Conservation (phyloP, 345 rosid genomes). For the Triadica sebifera region DNA sequence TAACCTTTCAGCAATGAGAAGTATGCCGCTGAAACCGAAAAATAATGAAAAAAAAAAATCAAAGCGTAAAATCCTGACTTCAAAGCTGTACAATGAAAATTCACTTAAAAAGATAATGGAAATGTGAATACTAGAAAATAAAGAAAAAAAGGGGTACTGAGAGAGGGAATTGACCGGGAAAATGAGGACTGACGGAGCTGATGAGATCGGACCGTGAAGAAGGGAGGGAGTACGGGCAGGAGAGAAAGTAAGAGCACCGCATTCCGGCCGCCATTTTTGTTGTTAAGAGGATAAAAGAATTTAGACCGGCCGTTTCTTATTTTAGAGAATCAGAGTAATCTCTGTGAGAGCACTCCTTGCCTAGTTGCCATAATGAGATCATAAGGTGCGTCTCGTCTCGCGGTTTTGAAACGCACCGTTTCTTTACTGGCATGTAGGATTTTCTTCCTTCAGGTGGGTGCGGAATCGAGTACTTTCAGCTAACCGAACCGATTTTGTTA, state of each 20-base stretch:
- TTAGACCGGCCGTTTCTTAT: too few species aligned
- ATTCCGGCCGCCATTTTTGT: constrained; percentile 41
- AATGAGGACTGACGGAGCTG: constrained; percentile 28
- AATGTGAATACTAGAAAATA: background rate
- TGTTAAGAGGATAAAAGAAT: background rate
- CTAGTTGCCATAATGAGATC: too few species aligned
- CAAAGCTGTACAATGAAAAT: background rate
- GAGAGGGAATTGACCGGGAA: constrained; percentile 36
- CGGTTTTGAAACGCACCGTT: too few species aligned
- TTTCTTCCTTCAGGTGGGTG: too few species aligned
- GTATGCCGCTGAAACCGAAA: background rate
- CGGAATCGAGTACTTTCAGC: too few species aligned
- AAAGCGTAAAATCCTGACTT: background rate
- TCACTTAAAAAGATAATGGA: background rate
- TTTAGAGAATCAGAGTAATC: too few species aligned
- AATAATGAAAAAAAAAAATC: background rate
- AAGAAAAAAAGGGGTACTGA: background rate
- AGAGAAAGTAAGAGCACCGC: constrained; percentile 48
- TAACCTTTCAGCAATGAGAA: too few species aligned
- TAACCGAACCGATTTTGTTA: too few species aligned
- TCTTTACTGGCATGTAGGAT: too few species aligned
- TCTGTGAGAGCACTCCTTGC: too few species aligned
- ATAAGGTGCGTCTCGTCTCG: too few species aligned
- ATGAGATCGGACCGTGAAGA: constrained; percentile 31
- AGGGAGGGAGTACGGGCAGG: constrained; percentile 16